These are phyloP conservation scores for Boletus rubescentipes DNA, from an alignment of 768 basidiomycete genomes.

Conservation along the genomic window DNA sequence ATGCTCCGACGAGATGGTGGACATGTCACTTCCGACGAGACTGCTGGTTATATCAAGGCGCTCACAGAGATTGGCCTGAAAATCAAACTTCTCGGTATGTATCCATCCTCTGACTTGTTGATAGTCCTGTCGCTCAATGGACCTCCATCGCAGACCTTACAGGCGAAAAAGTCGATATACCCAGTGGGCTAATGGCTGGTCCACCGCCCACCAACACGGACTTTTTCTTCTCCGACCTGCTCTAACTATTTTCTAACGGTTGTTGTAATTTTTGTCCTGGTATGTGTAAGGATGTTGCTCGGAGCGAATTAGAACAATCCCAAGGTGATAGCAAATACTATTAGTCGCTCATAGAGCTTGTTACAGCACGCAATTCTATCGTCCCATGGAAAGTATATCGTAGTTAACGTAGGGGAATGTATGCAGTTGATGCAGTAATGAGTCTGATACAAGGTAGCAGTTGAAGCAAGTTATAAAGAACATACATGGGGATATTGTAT, in stretches of 20 bases:
- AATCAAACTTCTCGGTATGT: conserved; percentile 81
- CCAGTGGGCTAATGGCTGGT: conserved; percentile 73
- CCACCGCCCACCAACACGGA: conserved; percentile 77
- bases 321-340: conserved; percentile 18
- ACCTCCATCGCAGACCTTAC: conserved; percentile 63
- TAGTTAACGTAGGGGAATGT: conserved; percentile 18
- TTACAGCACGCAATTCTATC: conserved; percentile 22
- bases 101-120: background rate
- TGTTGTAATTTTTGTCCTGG: conserved; percentile 8
- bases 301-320: background rate
- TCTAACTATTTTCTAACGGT: conserved; percentile 22
- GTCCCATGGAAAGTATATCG: conserved; percentile 16
- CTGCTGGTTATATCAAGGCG: conserved; percentile 80
- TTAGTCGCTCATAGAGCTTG: conserved; percentile 23
- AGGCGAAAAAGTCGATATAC: conserved; percentile 88
- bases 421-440: conserved; percentile 61
- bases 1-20: conserved; percentile 82
- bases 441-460: conserved; percentile 28
- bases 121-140: background rate
- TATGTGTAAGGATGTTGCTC: conserved; percentile 2
- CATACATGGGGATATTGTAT: conserved; percentile 22
- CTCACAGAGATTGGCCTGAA: conserved; percentile 91
- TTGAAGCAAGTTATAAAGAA: conserved; percentile 22
- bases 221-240: conserved; percentile 80
- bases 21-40: conserved; percentile 82